Evolutionary conservation across 495 filamentous ascomycete genomes (phyloP), one percentile per base, ranked within the genome.

Genomic region (Xylaria castorea): DNA sequence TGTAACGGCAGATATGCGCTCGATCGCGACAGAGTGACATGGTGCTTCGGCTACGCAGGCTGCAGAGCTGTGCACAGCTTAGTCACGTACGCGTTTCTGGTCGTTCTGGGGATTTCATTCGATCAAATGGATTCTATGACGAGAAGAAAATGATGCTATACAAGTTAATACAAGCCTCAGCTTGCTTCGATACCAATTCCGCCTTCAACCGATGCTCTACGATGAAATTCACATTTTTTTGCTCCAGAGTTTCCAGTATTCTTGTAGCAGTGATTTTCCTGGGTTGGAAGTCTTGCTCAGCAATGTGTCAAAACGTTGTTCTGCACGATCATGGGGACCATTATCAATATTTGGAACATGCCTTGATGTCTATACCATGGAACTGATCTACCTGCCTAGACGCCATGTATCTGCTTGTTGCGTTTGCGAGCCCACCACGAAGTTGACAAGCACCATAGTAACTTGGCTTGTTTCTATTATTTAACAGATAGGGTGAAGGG

Each of bases 121-220:
- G 32, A 42, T 61, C 32, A 72, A 67, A 53, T 72, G 70, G 48
- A 34, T 67, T 32, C 70, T 61, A 44, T 12, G 25, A 67, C 38
- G 51, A 72, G 38, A 61, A 51, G 58, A 64, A 55, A 72, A 72
- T 57, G 62, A 72, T 66, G 70, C n/a, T 60, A 60, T 38, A 66
- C 70, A 51, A 48, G 70, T 66, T 72, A 72, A 72, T 72, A 72
- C 70, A 72, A 72, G 63, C 70, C 51, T 60, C 30, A 50, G 63
- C 46, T 50, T 72, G 70, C 63, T 67, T 72, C 30, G 70, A 50
- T 66, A 66, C 51, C 44, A 60, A 55, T 66, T 61, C 25, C 51
- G 51, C 11, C 22, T 36, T 36, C 40, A n/a, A 16, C 36, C 68
- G 70, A 61, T 36, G 27, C 51, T 66, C 53, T 18, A 60, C 70